Evolutionary conservation across 345 rosid species (phyloP).

Genomic region (Euphorbia lathyris): DNA sequence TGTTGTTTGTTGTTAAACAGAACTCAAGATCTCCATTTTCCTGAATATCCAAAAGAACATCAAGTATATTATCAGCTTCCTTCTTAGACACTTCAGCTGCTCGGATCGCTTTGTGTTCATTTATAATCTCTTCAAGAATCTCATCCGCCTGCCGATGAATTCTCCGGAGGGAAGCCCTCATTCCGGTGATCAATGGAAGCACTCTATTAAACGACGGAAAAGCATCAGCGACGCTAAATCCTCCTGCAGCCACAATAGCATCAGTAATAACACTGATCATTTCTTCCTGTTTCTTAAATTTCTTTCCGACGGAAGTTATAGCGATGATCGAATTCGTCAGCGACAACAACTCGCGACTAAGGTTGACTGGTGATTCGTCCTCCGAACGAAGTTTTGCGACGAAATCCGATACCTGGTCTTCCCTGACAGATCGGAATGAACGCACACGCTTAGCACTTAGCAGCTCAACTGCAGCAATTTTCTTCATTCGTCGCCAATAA

Average conservation of each 20-base stretch:
- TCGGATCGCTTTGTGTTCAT: neutral
- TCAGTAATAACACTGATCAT: constrained; percentile 11
- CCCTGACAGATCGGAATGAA: constrained; percentile 2
- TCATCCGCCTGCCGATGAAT: neutral
- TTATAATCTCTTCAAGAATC: constrained; percentile 1
- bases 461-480: neutral
- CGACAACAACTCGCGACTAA: constrained; percentile 11
- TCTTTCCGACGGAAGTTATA: constrained; percentile 25
- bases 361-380: constrained; percentile 22
- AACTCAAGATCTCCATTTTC: no score
- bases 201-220: constrained; percentile 9
- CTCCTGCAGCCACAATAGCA: neutral
- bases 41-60: constrained; percentile 19
- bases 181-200: neutral
- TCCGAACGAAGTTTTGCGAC: neutral
- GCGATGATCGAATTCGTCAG: constrained; percentile 19
- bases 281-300: constrained; percentile 19
- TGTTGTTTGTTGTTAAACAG: no score
- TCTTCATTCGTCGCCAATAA: constrained; percentile 2
- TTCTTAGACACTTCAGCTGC: constrained; percentile 2
- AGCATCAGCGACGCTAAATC: constrained; percentile 7
- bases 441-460: constrained; percentile 1
- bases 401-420: constrained; percentile 21
- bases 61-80: constrained; percentile 15
- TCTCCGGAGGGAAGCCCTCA: neutral